Percentiles rank a stretch among this genome's conserved stretches.
phyloP scores from a whole-genome alignment of 2,329 filamentous ascomycete species.

The Apiospora arundinis region DNA sequence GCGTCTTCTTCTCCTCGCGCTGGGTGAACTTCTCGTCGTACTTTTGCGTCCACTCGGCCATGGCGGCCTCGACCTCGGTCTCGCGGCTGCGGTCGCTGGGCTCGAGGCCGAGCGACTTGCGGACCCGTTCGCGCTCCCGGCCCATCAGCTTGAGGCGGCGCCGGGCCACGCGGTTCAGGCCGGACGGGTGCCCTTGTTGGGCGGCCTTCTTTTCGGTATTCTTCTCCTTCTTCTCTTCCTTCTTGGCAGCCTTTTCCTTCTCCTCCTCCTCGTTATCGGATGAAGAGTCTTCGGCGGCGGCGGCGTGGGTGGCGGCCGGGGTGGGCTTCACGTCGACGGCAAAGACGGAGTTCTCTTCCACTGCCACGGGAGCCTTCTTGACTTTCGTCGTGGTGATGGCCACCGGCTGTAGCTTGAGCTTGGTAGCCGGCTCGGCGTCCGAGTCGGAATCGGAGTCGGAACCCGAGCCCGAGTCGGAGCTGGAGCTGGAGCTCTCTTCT shows the following conservation, averaged over 20 bases:
- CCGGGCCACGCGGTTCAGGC: constrained; percentile 31
- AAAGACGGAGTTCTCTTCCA: constrained; percentile 30
- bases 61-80: constrained; percentile 33
- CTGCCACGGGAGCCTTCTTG: constrained; percentile 21
- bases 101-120: constrained; percentile 32
- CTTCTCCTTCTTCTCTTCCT: constrained; percentile 21
- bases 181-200: too few species aligned
- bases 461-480: background rate
- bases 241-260: constrained; percentile 19
- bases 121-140: constrained; percentile 33
- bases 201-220: background rate
- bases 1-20: constrained; percentile 32
- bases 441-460: constrained; percentile 17
- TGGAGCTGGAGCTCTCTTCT: constrained; percentile 4
- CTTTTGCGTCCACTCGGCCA: constrained; percentile 32
- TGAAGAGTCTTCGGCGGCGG: constrained; percentile 5
- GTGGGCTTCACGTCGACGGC: constrained; percentile 37
- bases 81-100: constrained; percentile 29
- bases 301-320: constrained; percentile 27
- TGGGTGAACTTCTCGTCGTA: constrained; percentile 28
- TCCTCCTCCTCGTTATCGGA: constrained; percentile 21
- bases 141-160: constrained; percentile 39
- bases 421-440: background rate
- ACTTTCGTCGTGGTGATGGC: constrained; percentile 17
- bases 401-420: background rate